Conservation (phyloP, 2,329 filamentous ascomycete genomes). For the Grosmannia penicillata region DNA sequence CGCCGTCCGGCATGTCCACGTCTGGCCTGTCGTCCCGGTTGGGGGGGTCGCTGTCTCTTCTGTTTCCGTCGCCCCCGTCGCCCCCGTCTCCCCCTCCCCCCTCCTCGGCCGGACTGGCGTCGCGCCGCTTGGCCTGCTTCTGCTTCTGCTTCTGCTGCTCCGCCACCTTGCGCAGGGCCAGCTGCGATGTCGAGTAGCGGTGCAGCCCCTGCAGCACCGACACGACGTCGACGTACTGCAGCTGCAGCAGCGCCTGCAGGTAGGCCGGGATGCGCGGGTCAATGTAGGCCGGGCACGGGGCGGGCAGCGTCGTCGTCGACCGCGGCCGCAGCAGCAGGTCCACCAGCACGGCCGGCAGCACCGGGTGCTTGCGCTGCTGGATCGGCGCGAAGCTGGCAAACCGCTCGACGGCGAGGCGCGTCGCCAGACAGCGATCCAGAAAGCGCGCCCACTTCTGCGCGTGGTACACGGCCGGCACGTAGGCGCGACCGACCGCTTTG, state of each 20-base stretch:
- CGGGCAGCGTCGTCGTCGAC: not conserved
- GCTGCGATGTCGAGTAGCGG: constrained; percentile 39
- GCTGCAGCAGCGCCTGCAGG: constrained; percentile 37
- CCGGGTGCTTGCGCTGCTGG: constrained; percentile 33
- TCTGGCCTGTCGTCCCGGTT: constrained; percentile 8
- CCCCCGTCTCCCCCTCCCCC: not conserved
- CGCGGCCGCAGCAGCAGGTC: constrained; percentile 44
- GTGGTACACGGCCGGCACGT: constrained; percentile 7
- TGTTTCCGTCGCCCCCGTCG: constrained; percentile 1
- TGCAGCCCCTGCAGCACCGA: constrained; percentile 40
- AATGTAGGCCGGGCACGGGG: constrained; percentile 28
- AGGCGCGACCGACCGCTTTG: too few relatives aligned
- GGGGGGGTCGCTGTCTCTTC: constrained; percentile 9
- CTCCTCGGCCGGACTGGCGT: too few relatives aligned
- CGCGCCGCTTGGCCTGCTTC: too few relatives aligned
- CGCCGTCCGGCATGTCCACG: too few relatives aligned
- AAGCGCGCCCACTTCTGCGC: constrained; percentile 34
- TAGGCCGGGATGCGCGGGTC: constrained; percentile 47
- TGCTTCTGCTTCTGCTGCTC: constrained; percentile 7
- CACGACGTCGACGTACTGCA: constrained; percentile 35
- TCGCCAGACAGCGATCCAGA: constrained; percentile 31
- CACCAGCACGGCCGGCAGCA: constrained; percentile 36
- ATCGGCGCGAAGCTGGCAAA: constrained; percentile 38
- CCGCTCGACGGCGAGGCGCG: constrained; percentile 34
- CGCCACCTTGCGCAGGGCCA: constrained; percentile 13